Evolutionary conservation across 148 eudicot species (phyloP).

Genomic region (Rhododendron kiyosumense): DNA sequence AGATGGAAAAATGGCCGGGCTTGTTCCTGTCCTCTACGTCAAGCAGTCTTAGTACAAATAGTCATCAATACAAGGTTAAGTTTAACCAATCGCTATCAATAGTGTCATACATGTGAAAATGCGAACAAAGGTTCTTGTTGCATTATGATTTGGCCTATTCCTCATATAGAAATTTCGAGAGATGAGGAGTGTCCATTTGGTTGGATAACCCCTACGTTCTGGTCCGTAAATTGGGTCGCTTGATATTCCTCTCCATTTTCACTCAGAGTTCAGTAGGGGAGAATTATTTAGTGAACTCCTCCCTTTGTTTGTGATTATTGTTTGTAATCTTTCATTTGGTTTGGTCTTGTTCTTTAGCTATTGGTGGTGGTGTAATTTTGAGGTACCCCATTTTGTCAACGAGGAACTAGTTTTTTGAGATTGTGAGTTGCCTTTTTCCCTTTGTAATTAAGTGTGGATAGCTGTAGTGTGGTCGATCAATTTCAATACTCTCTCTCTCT

Average conservation of each 20-base stretch:
- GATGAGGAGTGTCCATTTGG: not conserved
- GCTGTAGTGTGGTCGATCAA: not conserved
- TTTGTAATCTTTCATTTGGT: not conserved
- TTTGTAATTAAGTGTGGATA: not conserved
- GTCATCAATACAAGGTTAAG: not conserved
- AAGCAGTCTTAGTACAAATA: constrained; percentile 48
- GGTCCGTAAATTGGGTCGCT: not conserved
- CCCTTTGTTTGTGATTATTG: not conserved
- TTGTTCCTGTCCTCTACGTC: constrained; percentile 88
- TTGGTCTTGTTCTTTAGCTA: not conserved
- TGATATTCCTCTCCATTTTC: not conserved
- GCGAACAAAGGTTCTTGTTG: not conserved
- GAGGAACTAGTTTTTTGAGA: not conserved
- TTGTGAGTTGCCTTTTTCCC: not conserved
- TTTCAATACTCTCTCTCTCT: not conserved
- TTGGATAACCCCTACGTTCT: not conserved
- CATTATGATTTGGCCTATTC: not conserved
- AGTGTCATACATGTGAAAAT: not conserved
- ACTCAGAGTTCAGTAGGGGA: not conserved
- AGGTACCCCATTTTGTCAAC: not conserved
- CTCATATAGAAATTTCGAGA: not conserved
- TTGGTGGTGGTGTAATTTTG: not conserved
- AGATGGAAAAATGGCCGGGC: constrained; percentile 89
- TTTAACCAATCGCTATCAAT: not conserved
- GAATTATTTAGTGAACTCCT: not conserved